Base-by-base conservation (phyloP, 2,329 filamentous ascomycete genomes). In the Aspergillus latus region DNA sequence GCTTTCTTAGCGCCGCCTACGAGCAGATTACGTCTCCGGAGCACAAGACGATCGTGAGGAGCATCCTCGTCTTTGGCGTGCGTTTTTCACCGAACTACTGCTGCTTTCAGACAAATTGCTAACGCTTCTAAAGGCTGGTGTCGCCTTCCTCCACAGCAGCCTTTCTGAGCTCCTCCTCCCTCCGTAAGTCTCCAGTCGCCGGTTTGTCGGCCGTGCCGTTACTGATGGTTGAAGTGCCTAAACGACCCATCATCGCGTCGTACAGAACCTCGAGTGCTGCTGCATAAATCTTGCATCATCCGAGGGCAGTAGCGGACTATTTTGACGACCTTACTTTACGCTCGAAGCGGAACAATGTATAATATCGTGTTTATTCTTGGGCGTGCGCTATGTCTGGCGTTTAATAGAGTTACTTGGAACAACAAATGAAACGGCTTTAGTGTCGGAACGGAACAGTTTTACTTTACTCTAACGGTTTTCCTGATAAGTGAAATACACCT, bases 161-260 rank as follows among this genome's bases (percentile, higher is more conserved):
- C 86, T 84, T 79, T 83, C 83, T 73, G 87, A 89, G 69, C 77
- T 84, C 66, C 80, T 89, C 57, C 79, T 89, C 62, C 86, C 87
- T 72, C 83, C 84, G 74, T 77, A 71, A 75, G 74, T 75, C 55
- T 42, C 57, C 16, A 40, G 55, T 16, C 75, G 5, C 69, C 74
- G 26, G 52, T 60, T 59, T 45, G 59, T 61, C 56, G 62, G 60
- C 59, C 55, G 52, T 15, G 44, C 52, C 37, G 26, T 56, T 49
- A 55, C 59, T 61, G 40, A 61, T 46, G 10, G 40, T 21, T 28
- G 9, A 28, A 66, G 64, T 58, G 51, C 64, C 57, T 66, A 61
- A 66, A 65, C 36, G 36, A 40, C 30, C 49, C 44, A 30, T 51
- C 13, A 15, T 16, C 37, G 15, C 15, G 15, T 42, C 44, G 43